phyloP scores from a whole-genome alignment of 2,329 filamentous ascomycete species.

The Colletotrichum navitas region DNA sequence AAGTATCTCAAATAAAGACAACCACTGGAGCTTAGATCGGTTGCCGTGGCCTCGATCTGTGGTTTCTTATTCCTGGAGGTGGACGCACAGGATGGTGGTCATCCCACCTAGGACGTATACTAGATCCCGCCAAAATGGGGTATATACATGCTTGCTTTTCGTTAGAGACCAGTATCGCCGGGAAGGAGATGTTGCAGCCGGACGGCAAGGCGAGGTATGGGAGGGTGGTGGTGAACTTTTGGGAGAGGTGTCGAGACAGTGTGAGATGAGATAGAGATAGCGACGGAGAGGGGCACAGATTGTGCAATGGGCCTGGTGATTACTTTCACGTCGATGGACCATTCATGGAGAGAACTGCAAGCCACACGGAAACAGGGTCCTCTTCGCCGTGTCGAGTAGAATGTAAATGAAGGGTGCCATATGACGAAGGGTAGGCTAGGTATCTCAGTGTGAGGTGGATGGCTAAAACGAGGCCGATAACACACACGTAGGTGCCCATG shows the following conservation, averaged over 20 bases:
- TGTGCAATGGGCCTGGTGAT: neutral
- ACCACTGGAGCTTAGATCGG: slow-evolving; percentile 17
- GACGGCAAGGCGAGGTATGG: slow-evolving; percentile 39
- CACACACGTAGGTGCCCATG: slow-evolving; percentile 1
- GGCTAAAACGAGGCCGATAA: neutral
- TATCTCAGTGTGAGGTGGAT: neutral
- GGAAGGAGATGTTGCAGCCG: slow-evolving; percentile 40
- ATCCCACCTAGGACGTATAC: slow-evolving; percentile 22
- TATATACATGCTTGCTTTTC: slow-evolving; percentile 32
- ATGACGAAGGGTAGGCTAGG: neutral
- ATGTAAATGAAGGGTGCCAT: neutral
- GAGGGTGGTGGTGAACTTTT: slow-evolving; percentile 20
- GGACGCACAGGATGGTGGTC: slow-evolving; percentile 25
- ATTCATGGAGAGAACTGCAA: slow-evolving; percentile 11
- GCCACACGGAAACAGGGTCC: neutral
- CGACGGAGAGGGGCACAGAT: slow-evolving; percentile 9
- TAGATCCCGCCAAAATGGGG: slow-evolving; percentile 38
- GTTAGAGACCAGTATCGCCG: slow-evolving; percentile 28
- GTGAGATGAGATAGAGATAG: slow-evolving; percentile 37
- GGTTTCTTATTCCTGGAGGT: slow-evolving; percentile 37
- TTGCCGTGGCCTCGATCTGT: slow-evolving; percentile 21
- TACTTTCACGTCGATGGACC: neutral
- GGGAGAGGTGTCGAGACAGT: slow-evolving; percentile 16
- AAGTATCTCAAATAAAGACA: slow-evolving; percentile 38
- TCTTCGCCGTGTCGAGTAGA: neutral